Conservation (phyloP, 23 red algal genomes). For the Cyanidiococcus yangmingshanensis region DNA sequence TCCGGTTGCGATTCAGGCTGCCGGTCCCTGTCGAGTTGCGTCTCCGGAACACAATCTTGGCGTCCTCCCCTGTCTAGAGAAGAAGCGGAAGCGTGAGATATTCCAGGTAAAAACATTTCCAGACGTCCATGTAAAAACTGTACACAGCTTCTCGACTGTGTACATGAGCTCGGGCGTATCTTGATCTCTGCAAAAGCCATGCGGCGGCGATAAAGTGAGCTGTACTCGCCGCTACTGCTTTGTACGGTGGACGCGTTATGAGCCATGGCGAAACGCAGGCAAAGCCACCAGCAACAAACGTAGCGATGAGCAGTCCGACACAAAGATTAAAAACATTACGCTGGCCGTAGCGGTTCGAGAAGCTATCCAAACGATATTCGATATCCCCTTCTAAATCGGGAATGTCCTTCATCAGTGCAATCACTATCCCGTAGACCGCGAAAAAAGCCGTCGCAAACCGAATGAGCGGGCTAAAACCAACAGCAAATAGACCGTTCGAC, state of each 20-base stretch:
- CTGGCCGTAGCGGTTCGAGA: constrained; percentile 57
- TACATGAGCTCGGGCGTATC: constrained; percentile 12
- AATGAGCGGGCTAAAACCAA: constrained; percentile 26
- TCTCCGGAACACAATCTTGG: not conserved
- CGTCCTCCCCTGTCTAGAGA: not conserved
- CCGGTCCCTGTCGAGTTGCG: no score
- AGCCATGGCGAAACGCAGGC: constrained; percentile 23
- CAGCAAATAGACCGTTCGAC: not conserved
- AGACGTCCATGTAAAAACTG: constrained; percentile 61
- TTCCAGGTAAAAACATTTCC: constrained; percentile 81
- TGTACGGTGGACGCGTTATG: constrained; percentile 26
- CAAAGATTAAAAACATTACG: constrained; percentile 33
- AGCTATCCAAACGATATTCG: constrained; percentile 38
- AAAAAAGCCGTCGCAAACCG: constrained; percentile 55
- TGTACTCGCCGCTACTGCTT: not conserved
- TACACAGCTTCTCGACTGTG: constrained; percentile 29
- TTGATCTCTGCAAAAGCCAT: constrained; percentile 19
- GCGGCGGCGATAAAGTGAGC: constrained; percentile 43
- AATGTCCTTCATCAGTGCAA: constrained; percentile 88
- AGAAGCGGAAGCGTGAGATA: constrained; percentile 71
- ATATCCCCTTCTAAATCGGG: constrained; percentile 75
- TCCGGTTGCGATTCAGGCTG: no score
- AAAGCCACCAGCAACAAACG: constrained; percentile 43
- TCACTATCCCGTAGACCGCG: constrained; percentile 55
- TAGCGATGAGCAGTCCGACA: constrained; percentile 30